Evolutionary conservation across 345 rosid genomes (phyloP).

Genomic region (Populus deltoides): DNA sequence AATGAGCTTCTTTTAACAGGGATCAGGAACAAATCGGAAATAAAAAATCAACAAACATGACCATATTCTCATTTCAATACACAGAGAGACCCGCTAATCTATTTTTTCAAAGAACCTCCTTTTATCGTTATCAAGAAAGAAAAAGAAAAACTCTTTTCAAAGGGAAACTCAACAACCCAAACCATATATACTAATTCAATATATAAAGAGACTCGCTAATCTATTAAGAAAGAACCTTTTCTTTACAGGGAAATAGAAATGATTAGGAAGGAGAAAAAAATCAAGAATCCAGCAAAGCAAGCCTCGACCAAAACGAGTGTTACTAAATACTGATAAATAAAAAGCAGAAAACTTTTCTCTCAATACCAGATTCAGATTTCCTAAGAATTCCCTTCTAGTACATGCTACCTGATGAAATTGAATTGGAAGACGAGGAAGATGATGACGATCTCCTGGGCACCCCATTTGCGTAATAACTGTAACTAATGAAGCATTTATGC

Average conservation of each 20-base stretch:
- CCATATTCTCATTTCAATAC: too few relatives aligned
- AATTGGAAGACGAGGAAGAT: conserved; percentile 38
- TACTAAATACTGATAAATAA: not conserved
- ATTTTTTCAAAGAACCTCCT: too few relatives aligned
- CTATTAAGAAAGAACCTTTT: not conserved
- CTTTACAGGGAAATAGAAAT: not conserved
- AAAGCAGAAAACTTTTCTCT: conserved; percentile 1
- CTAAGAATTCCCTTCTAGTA: not conserved
- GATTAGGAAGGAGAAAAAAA: not conserved
- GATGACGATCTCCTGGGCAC: conserved; percentile 57
- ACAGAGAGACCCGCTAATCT: too few relatives aligned
- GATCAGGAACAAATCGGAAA: not conserved
- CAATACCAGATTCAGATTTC: not conserved
- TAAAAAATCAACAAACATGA: not conserved
- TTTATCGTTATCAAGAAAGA: too few relatives aligned
- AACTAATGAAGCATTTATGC: conserved; percentile 85
- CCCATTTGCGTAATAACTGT: conserved; percentile 78
- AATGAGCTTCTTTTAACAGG: not conserved
- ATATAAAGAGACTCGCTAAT: too few relatives aligned
- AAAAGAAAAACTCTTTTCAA: not conserved
- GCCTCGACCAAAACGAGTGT: not conserved
- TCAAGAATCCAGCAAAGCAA: not conserved
- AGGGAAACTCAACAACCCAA: not conserved
- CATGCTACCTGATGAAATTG: conserved; percentile 46
- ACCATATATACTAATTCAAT: too few relatives aligned